These are phyloP conservation scores for Pugionium cornutum DNA, from an alignment of 345 rosid genomes.

Conservation along the genomic window DNA sequence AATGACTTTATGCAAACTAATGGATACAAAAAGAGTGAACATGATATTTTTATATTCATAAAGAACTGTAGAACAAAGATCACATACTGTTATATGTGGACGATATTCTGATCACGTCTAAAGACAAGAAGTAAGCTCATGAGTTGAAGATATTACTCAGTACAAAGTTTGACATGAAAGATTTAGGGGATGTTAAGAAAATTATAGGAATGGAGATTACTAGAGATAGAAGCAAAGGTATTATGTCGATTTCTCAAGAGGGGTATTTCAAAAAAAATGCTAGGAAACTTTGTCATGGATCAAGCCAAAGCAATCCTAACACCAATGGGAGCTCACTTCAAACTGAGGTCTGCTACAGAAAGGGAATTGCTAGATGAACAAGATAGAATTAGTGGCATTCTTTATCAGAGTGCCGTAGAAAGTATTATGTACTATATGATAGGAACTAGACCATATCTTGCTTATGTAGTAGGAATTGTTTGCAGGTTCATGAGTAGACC, in stretches of 20 bases:
- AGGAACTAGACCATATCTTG: background rate
- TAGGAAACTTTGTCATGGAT: background rate
- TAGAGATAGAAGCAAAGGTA: background rate
- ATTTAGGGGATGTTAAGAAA: background rate
- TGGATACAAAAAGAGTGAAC: no score
- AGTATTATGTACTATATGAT: background rate
- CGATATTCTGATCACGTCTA: background rate
- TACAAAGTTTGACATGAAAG: background rate
- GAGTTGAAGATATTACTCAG: no score
- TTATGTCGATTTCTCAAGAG: background rate
- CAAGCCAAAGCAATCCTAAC: background rate
- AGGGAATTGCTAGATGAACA: background rate
- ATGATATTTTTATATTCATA: no score
- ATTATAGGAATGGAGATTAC: background rate
- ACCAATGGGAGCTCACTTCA: background rate
- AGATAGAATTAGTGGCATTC: background rate
- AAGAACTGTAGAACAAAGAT: no score
- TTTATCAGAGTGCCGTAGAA: background rate
- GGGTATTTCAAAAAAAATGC: background rate
- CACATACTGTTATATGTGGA: background rate
- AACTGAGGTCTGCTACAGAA: background rate
- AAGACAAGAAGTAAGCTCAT: no score
- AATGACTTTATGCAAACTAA: no score
- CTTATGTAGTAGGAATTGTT: background rate
- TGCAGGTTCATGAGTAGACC: background rate